Conservation (phyloP, 768 basidiomycete genomes). For the Astraeus odoratus region DNA sequence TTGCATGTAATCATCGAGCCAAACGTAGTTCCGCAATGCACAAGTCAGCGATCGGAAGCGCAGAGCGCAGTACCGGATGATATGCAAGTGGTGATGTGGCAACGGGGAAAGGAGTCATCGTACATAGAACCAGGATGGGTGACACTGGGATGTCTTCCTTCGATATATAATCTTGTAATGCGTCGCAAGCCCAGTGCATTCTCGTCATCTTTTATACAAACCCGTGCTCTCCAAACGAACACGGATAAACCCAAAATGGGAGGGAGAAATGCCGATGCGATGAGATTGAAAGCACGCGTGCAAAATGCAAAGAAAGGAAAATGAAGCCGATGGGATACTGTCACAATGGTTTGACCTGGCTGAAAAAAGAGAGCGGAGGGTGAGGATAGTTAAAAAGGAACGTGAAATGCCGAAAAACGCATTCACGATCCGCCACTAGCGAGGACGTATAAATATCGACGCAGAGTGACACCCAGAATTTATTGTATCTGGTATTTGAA, state of each 20-base stretch:
- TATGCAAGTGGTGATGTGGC: slow-evolving; percentile 18
- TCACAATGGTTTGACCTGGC: slow-evolving; percentile 33
- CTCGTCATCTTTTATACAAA: slow-evolving; percentile 35
- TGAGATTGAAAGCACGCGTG: slow-evolving; percentile 38
- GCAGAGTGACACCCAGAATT: slow-evolving; percentile 28
- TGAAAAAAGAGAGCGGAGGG: slow-evolving; percentile 21
- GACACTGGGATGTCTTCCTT: slow-evolving; percentile 2
- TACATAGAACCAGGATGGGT: slow-evolving; percentile 28
- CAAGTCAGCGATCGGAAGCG: not conserved
- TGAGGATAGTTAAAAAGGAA: slow-evolving; percentile 6
- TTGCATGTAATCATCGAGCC: not conserved
- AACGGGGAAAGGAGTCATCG: slow-evolving; percentile 13
- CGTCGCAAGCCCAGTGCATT: slow-evolving; percentile 6
- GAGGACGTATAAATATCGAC: slow-evolving; percentile 43
- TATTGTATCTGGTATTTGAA: slow-evolving; percentile 13
- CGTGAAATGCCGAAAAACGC: slow-evolving; percentile 8
- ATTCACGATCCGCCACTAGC: slow-evolving; percentile 18
- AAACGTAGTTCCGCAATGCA: not conserved
- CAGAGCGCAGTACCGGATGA: slow-evolving; percentile 2
- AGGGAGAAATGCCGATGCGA: slow-evolving; percentile 29
- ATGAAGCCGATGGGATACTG: slow-evolving; percentile 33
- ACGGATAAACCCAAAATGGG: slow-evolving; percentile 24
- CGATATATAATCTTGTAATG: slow-evolving; percentile 5
- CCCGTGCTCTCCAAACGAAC: slow-evolving; percentile 20
- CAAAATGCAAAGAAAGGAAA: slow-evolving; percentile 22